Conservation (phyloP, 1,284 basidiomycete species). For the Bondarzewia mesenterica region DNA sequence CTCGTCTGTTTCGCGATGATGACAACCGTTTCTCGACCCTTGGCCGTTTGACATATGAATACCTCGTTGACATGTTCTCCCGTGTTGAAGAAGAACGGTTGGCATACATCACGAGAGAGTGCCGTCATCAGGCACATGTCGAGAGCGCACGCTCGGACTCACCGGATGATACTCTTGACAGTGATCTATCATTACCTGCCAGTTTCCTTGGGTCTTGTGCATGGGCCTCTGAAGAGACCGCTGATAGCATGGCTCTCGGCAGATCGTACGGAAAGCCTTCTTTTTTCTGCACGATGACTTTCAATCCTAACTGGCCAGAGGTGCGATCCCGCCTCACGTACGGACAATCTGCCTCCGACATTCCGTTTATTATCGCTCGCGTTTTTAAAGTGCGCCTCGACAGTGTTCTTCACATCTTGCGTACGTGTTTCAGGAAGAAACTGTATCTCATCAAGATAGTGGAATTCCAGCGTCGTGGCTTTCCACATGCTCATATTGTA, state of each 20-base stretch:
- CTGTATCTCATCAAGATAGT: conserved; percentile 24
- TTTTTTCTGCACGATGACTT: conserved; percentile 31
- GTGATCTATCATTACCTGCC: conserved; percentile 25
- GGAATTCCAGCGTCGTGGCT: conserved; percentile 32
- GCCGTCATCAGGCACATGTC: conserved; percentile 17
- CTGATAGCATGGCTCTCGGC: conserved; percentile 28
- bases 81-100: conserved; percentile 22
- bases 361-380: conserved; percentile 25
- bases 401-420: conserved; percentile 16
- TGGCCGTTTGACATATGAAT: conserved; percentile 25
- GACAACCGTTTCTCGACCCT: conserved; percentile 26
- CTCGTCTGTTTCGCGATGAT: conserved; percentile 17
- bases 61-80: conserved; percentile 29
- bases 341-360: conserved; percentile 23
- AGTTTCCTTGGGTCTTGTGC: conserved; percentile 25
- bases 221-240: conserved; percentile 26
- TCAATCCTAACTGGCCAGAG: conserved; percentile 31
- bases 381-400: conserved; percentile 25
- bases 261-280: conserved; percentile 20
- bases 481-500: conserved; percentile 31
- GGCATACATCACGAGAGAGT: conserved; percentile 24
- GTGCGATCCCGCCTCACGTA: conserved; percentile 20
- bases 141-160: conserved; percentile 14
- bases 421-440: conserved; percentile 17
- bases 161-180: conserved; percentile 7